A percentile compares a stretch with the other conserved stretches of the same genome.
Evolutionary conservation across 2,329 filamentous ascomycete genomes (phyloP).

Genomic region (Parastagonospora avenae): DNA sequence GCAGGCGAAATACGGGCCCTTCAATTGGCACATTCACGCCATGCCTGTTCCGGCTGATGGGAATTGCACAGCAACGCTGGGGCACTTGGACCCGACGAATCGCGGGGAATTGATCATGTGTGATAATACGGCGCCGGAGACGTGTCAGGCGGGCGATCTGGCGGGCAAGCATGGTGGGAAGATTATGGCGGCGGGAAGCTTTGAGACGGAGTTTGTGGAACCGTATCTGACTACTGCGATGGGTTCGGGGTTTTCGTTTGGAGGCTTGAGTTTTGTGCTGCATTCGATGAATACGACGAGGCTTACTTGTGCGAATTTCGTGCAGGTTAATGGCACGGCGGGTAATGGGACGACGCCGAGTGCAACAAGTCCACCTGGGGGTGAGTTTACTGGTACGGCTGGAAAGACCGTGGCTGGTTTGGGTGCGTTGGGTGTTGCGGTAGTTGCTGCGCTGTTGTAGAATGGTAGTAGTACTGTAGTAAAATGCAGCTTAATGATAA

Average conservation of each 20-base stretch:
- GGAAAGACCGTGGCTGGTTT: constrained; percentile 8
- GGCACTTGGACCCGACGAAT: constrained; percentile 47
- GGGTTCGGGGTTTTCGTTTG: constrained; percentile 53
- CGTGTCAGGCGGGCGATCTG: constrained; percentile 50
- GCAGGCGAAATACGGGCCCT: constrained; percentile 23
- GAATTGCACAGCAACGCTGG: constrained; percentile 46
- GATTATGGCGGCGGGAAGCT: constrained; percentile 33
- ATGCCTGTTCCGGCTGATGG: constrained; percentile 42
- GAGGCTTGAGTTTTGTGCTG: constrained; percentile 58
- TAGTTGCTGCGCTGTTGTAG: constrained; percentile 17
- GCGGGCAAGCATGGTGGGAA: constrained; percentile 50
- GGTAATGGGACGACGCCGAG: constrained; percentile 15
- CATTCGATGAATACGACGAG: constrained; percentile 57
- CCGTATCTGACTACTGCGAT: constrained; percentile 54
- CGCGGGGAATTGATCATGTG: constrained; percentile 43
- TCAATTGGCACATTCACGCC: constrained; percentile 48
- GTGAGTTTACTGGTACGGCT: constrained; percentile 21
- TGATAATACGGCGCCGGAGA: constrained; percentile 33
- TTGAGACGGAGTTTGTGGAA: constrained; percentile 49
- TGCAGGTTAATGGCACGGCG: constrained; percentile 15
- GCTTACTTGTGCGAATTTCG: constrained; percentile 62
- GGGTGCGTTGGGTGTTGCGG: constrained; percentile 10
- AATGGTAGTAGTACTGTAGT: neutral
- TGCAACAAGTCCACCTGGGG: constrained; percentile 4
- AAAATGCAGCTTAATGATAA: neutral